Evolutionary conservation across 441 rosid genomes (phyloP).

Genomic region (Euphorbia schlechtendalii): DNA sequence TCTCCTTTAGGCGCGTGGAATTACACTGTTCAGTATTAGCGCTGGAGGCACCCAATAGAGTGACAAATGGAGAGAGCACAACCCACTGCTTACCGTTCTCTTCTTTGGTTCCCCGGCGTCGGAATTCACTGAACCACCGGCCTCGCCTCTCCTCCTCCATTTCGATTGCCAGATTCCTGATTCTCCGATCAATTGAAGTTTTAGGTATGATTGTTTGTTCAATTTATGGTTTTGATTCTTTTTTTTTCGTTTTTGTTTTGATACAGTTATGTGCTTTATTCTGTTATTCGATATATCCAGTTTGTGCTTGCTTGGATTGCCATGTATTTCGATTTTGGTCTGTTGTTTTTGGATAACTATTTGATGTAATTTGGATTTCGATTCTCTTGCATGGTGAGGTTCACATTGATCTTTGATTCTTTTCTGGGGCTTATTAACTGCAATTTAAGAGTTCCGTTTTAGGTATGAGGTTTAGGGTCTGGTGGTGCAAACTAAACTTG

Average conservation of each 20-base stretch:
- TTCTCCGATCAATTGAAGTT: slow-evolving; percentile 23
- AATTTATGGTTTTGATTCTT: slow-evolving; percentile 3
- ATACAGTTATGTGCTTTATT: too few species aligned
- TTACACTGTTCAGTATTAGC: slow-evolving; percentile 12
- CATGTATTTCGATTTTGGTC: too few species aligned
- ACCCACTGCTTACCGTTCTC: slow-evolving; percentile 29
- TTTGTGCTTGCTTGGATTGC: too few species aligned
- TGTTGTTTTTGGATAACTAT: too few species aligned
- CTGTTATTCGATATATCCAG: too few species aligned
- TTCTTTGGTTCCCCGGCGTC: slow-evolving; percentile 33
- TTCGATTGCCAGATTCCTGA: slow-evolving; percentile 1
- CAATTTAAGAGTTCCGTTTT: neutral
- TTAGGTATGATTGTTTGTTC: slow-evolving; percentile 26
- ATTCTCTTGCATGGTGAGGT: slow-evolving; percentile 13
- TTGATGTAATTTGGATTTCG: neutral
- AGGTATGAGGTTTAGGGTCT: slow-evolving; percentile 1
- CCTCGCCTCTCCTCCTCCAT: neutral
- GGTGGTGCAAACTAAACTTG: neutral
- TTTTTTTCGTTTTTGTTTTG: too few species aligned
- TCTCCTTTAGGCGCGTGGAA: slow-evolving; percentile 16
- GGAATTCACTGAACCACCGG: slow-evolving; percentile 15
- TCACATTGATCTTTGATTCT: too few species aligned
- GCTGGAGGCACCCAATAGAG: slow-evolving; percentile 13
- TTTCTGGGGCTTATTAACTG: slow-evolving; percentile 1
- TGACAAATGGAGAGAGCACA: slow-evolving; percentile 10